Conservation (phyloP, 306 rosid genomes). For the Prinsepia uniflora region DNA sequence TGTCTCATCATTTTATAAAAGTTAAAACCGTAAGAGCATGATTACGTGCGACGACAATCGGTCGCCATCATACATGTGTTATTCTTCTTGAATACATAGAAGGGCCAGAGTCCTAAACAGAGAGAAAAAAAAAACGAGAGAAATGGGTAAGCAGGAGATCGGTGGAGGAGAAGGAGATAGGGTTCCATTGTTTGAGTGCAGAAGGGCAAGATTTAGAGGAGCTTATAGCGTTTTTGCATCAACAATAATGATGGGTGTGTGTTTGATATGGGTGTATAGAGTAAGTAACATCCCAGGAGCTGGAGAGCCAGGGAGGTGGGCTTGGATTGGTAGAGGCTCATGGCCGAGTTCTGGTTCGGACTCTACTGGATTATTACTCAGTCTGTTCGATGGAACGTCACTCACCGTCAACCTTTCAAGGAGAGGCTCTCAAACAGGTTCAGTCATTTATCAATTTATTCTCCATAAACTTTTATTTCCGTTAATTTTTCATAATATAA, state of each 20-base stretch:
- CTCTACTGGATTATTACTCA: slow-evolving; percentile 62
- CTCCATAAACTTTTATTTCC: too few species aligned
- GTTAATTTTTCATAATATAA: too few species aligned
- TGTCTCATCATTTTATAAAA: too few species aligned
- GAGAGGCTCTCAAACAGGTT: slow-evolving; percentile 47
- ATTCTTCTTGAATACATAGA: too few species aligned
- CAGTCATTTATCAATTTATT: too few species aligned
- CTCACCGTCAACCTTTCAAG: slow-evolving; percentile 34
- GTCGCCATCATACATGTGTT: too few species aligned
- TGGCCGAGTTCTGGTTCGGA: slow-evolving; percentile 41
- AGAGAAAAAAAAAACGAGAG: not conserved
- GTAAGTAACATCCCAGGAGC: slow-evolving; percentile 16
- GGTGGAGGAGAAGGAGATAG: not conserved
- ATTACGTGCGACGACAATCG: too few species aligned
- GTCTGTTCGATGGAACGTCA: slow-evolving; percentile 46
- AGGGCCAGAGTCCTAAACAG: too few species aligned
- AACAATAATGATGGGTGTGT: slow-evolving; percentile 36
- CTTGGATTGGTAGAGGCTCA: slow-evolving; percentile 37
- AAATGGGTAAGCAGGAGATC: slow-evolving; percentile 11
- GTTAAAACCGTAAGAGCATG: too few species aligned
- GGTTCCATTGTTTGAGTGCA: slow-evolving; percentile 39
- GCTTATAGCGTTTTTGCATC: slow-evolving; percentile 28
- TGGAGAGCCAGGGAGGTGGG: slow-evolving; percentile 22
- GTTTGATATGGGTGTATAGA: slow-evolving; percentile 54
- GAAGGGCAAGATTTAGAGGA: slow-evolving; percentile 27